Evolutionary conservation across 495 filamentous ascomycete species (phyloP), one percentile per base, ranked within the genome.

Genomic region (Penicillium silybi): DNA sequence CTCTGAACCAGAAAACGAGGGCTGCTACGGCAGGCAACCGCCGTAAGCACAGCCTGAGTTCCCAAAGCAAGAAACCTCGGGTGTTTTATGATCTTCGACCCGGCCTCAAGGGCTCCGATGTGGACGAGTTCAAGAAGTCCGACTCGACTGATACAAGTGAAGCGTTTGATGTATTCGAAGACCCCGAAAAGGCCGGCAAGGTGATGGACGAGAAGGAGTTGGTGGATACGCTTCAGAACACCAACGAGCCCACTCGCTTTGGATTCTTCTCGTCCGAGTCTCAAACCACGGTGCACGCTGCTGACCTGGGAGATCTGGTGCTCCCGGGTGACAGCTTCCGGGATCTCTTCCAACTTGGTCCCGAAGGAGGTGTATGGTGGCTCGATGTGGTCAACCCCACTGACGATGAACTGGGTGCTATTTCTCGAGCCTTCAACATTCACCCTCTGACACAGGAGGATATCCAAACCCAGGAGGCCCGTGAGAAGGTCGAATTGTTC

Each of bases 401-500:
- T 2, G 87, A 93, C 63, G 90, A 90, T 45, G 93, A 97, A 65
- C 81, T 96, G 17, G 83, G 85, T 32, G 86, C 85, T n/a, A 78
- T 98, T 46, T 92, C 88, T 66, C 85, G 86, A 50, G 91, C 95
- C 4, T 98, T 98, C 64, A 86, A 86, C 7, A 87, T 97, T 43
- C 92, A 98, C 67, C 92, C 90, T 4, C 67, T 98, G 69, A 97
- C 92, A 9, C 86, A 87, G 16, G 92, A 98, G 70, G 92, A 98
- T 75, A 96, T 98, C 53, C 81, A 85, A 29, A 93, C 86, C 2
- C 90, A 96, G 64, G 92, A 98, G 73, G 85, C 90, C 15, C 90
- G 92, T 19, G 92, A 98, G 73, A 98, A 98, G 73, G 95, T 98
- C 29, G 93, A 98, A 67, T 83, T 98, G 27, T 98, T 98, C 73